Base-by-base conservation (phyloP, 371 early-diverging fungal species). In the Blakeslea trispora region DNA sequence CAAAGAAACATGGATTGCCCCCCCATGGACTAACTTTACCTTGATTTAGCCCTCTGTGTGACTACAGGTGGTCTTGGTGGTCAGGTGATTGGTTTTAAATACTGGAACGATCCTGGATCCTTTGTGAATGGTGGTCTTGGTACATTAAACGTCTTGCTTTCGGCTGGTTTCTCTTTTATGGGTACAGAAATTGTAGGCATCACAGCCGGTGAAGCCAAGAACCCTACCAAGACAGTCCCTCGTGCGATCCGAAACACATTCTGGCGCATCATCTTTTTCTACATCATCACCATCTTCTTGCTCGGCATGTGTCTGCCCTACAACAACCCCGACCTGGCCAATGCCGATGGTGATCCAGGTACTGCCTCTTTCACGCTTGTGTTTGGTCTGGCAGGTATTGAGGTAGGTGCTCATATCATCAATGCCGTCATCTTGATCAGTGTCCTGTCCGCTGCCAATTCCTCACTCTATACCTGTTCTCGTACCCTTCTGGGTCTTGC, bases 151-250 rank as follows among this genome's bases (percentile, higher is more conserved):
- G 84, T 89, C 23, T 79, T 90, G 65, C 66, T 91, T 37, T 66
- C 88, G 39, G 89, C 88, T n/a, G 92, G 90, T 57, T 94, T 90
- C 61, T 82, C 89, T 15, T 92, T 91, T 74, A 90, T 91, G 43
- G 95, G 95, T 18, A 90, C 91, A 2, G 91, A 87, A 66, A 77
- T 88, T 45, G 72, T 74, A 37, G 85, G 85, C 61, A 73, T 85
- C 50, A 82, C 85, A 44, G 82, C 81, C 37, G 85, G 78, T 53
- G 85, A 84, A 66, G 81, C 81, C 43, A 78, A 77, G 50, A 86
- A 85, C 42, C 88, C 77, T 55, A 77, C 81, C 8, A 76, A 79
- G 54, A 85, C 86, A 21, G 83, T 90, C 2, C 90, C 90, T 37
- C 79, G 81, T 11, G 89, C 88, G 13, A 86, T 88, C 49, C 75